phyloP scores from a whole-genome alignment of 495 filamentous ascomycete species.

The Hyaloscypha hepaticicola region DNA sequence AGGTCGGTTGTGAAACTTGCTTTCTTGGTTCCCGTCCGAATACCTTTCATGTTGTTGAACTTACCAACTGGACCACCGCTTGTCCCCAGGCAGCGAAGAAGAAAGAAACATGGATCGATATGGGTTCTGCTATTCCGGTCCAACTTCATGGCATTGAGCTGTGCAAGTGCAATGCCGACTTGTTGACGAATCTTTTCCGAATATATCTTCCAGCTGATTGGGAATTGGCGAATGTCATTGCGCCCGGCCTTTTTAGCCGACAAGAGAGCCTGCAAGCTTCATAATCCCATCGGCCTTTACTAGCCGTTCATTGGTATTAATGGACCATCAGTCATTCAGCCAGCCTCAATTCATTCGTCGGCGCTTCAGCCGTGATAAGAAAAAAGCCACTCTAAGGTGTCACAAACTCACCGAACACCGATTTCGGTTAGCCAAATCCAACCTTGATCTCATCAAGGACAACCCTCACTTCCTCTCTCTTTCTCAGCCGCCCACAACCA shows the following conservation, averaged over 20 bases:
- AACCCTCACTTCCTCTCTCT: too few species aligned
- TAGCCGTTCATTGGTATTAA: too few species aligned
- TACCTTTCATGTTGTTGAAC: slow-evolving; percentile 10
- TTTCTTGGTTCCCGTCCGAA: not conserved
- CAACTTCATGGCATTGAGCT: slow-evolving; percentile 17
- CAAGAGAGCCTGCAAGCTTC: not conserved
- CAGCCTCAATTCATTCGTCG: too few species aligned
- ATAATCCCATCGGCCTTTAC: not conserved
- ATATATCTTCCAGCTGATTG: slow-evolving; percentile 20
- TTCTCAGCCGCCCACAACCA: too few species aligned
- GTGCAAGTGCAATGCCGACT: slow-evolving; percentile 20
- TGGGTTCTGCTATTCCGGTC: not conserved
- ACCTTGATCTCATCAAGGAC: too few species aligned
- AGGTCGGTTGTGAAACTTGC: slow-evolving; percentile 11
- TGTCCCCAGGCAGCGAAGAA: not conserved
- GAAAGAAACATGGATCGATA: slow-evolving; percentile 23
- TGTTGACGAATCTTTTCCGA: slow-evolving; percentile 16
- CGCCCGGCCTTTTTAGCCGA: slow-evolving; percentile 14
- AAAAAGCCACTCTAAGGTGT: too few species aligned
- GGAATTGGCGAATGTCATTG: slow-evolving; percentile 21
- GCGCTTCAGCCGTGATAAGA: too few species aligned
- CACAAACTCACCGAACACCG: too few species aligned
- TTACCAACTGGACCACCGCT: slow-evolving; percentile 10
- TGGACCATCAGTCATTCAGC: too few species aligned
- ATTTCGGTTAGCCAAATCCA: too few species aligned